Base-by-base conservation (phyloP, 257 asterid genomes). In the Haberlea rhodopensis region DNA sequence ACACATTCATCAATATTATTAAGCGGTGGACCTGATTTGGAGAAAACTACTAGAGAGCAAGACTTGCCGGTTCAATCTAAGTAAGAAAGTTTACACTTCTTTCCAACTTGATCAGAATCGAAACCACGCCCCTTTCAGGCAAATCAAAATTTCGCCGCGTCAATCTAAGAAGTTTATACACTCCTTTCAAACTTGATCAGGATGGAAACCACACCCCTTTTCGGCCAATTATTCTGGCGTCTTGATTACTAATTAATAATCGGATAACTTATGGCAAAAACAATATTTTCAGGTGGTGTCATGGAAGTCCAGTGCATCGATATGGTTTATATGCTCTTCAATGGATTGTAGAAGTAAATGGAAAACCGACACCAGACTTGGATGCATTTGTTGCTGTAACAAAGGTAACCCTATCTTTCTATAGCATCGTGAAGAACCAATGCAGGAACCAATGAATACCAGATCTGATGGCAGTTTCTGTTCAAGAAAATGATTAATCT, bases 271-370 rank as follows among this genome's bases (percentile, higher is more conserved):
- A 27, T 52, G 25, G 49, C 66, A 54, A 24, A 49, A 64, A 71
- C 67, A 10, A 11, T 29, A 43, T 66, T 58, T 71, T 74, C 85
- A 92, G 99, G 90, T 85, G 95, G 97, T 89, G 99, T 77, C 96
- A 89, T 61, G 99, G 99, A 57, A 92, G 99, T 80, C 99, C 99
- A 69, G 99, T 60, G 28, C 94, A 89, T 72, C 80, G 96, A 29
- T 92, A 87, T 75, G 95, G 97, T 74, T 83, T 89, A 57, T 90
- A 89, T 81, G 95, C 99, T 61, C 97, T 87, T 62, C 99, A 84
- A 72, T 92, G 97, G 97, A 92, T 89, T 49, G 90, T 89, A n/a
- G 96, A 89, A 82, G 87, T 92, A 29, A 92, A 92, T 54, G 99
- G 99, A 60, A 89, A 84, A 74, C 91, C 82, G 56, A 92, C 96